These are phyloP conservation scores for Chenopodium berlandieri DNA, from an alignment of 148 eudicot genomes.

Conservation along the genomic window DNA sequence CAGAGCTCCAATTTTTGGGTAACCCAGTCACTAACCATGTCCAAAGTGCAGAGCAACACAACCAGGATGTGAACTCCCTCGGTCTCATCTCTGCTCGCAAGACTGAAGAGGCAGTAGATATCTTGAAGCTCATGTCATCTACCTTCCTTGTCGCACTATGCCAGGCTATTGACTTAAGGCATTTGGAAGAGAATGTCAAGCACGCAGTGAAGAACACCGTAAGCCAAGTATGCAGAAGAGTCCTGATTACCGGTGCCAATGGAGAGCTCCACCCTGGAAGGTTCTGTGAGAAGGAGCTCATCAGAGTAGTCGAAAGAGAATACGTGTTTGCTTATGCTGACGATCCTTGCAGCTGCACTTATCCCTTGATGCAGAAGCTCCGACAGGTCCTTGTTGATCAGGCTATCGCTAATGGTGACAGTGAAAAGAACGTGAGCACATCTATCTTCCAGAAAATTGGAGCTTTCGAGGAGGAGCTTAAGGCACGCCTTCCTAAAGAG, in stretches of 20 bases:
- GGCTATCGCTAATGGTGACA: conserved; percentile 52
- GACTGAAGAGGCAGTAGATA: conserved; percentile 75
- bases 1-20: conserved; percentile 73
- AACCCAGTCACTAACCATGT: conserved; percentile 92
- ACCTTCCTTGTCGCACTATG: conserved; percentile 70
- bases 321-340: conserved; percentile 67
- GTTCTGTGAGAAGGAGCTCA: conserved; percentile 74
- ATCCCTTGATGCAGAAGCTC: conserved; percentile 66
- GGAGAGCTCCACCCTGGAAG: conserved; percentile 81
- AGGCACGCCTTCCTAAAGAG: conserved; percentile 52
- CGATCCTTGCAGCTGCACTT: conserved; percentile 64
- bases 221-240: conserved; percentile 54
- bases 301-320: conserved; percentile 68
- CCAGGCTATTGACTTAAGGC: conserved; percentile 77
- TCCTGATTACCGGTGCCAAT: conserved; percentile 59
- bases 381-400: conserved; percentile 68
- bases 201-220: conserved; percentile 60
- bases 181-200: conserved; percentile 70
- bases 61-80: conserved; percentile 87
- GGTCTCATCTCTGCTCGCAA: conserved; percentile 81
- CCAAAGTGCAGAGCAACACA: conserved; percentile 91
- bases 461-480: conserved; percentile 66
- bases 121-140: conserved; percentile 75
- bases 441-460: conserved; percentile 80
- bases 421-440: conserved; percentile 48